Conservation (phyloP, 2,329 filamentous ascomycete genomes). For the Ophiocordyceps polyrhachis-furcata region DNA sequence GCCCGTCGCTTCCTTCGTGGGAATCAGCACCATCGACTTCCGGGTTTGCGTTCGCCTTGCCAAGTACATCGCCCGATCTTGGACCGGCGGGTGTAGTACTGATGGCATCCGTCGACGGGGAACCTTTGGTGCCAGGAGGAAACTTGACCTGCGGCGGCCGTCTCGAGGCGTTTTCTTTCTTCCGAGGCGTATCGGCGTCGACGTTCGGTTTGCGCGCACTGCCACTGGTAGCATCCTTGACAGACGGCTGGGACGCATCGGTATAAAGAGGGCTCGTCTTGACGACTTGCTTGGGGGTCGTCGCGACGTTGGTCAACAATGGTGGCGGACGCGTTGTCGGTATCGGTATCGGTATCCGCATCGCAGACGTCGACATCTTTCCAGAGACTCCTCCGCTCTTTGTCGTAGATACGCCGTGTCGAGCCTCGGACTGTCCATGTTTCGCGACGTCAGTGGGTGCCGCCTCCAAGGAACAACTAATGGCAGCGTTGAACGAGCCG, state of each 20-base stretch:
- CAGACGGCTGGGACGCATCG: background rate
- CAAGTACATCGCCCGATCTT: background rate
- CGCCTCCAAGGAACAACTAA: constrained; percentile 3
- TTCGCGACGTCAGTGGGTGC: constrained; percentile 2
- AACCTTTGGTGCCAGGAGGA: constrained; percentile 13
- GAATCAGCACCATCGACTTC: background rate
- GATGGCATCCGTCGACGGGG: constrained; percentile 4
- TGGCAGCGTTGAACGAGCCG: constrained; percentile 9
- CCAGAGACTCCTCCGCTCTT: constrained; percentile 4
- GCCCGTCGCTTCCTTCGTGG: background rate
- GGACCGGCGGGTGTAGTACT: background rate
- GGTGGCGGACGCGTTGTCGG: background rate
- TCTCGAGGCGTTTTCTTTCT: background rate
- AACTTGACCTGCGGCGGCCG: constrained; percentile 13
- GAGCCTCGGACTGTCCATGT: constrained; percentile 1
- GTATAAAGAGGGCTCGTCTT: background rate
- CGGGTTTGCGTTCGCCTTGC: background rate
- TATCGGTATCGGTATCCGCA: constrained; percentile 2
- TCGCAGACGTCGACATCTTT: constrained; percentile 3
- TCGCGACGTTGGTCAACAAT: background rate
- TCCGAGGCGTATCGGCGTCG: background rate
- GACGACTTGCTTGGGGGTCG: background rate
- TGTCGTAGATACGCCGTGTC: constrained; percentile 1
- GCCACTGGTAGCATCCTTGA: background rate
- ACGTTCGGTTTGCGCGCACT: background rate